Evolutionary conservation across 768 basidiomycete genomes (phyloP).

Genomic region (Pholiota molesta): DNA sequence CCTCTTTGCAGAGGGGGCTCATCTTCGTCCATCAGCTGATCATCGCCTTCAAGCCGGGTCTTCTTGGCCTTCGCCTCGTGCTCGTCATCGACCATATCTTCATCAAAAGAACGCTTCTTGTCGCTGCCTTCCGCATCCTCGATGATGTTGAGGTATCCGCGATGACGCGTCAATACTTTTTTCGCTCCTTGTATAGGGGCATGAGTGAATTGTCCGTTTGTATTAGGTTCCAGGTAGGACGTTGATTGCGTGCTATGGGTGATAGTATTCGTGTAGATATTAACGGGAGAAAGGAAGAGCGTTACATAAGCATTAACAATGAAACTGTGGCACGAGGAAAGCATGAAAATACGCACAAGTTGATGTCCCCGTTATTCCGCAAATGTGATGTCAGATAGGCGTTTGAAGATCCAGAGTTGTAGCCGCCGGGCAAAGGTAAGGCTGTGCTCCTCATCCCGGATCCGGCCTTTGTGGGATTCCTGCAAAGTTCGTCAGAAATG

Average conservation of each 20-base stretch:
- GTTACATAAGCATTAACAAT: conserved; percentile 20
- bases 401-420: conserved; percentile 15
- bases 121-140: conserved; percentile 17
- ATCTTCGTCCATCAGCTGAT: conserved; percentile 46
- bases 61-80: conserved; percentile 53
- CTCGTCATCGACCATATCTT: conserved; percentile 38
- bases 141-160: conserved; percentile 17
- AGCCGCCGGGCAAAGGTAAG: conserved; percentile 24
- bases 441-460: conserved; percentile 9
- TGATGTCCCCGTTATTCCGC: conserved; percentile 4
- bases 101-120: conserved; percentile 45
- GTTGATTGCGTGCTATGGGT: background rate
- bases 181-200: conserved; percentile 4
- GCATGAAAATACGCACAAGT: conserved; percentile 6
- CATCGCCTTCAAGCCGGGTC: conserved; percentile 52
- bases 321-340: background rate
- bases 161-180: conserved; percentile 18
- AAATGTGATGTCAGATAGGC: conserved; percentile 10
- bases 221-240: background rate
- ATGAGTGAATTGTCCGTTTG: conserved; percentile 6
- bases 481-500: background rate
- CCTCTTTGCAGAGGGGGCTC: conserved; percentile 38
- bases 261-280: no score
- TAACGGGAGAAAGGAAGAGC: no score
- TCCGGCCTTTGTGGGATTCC: conserved; percentile 14